Percentiles rank a stretch among this genome's conserved stretches.
Evolutionary conservation across 139 green algal species (phyloP).

Genomic region (Chlamydomonas applanata): DNA sequence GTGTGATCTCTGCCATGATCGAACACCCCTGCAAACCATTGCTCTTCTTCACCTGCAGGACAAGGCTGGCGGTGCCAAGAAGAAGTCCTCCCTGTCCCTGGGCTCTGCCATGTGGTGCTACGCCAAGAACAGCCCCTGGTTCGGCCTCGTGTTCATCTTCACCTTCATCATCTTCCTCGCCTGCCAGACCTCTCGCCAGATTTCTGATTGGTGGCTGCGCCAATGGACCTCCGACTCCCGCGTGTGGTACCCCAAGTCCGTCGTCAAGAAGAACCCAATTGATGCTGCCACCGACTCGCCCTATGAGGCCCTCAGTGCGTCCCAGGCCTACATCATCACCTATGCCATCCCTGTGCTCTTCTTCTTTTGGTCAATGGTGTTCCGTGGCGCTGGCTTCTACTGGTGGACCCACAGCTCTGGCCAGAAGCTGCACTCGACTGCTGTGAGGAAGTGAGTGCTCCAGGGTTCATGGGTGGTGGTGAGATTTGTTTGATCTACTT

Average conservation of each 20-base stretch:
- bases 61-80: conserved; percentile 20
- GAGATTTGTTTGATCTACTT: too few species aligned
- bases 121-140: conserved; percentile 23
- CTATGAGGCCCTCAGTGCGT: background rate
- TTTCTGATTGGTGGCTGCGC: conserved; percentile 30
- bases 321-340: conserved; percentile 37
- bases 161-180: conserved; percentile 54
- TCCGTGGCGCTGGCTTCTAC: conserved; percentile 50
- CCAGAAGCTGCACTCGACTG: conserved; percentile 28
- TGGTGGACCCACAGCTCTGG: conserved; percentile 36
- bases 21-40: too few species aligned
- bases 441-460: conserved; percentile 21
- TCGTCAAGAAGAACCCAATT: background rate
- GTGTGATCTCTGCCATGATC: too few species aligned
- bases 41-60: conserved; percentile 11
- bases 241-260: conserved; percentile 10
- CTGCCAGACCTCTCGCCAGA: conserved; percentile 51
- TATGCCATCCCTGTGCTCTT: conserved; percentile 43
- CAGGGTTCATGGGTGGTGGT: too few species aligned
- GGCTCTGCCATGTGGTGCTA: conserved; percentile 25
- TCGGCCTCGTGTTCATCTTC: conserved; percentile 23
- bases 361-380: conserved; percentile 53
- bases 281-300: conserved; percentile 11
- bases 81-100: conserved; percentile 23
- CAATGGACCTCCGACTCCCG: conserved; percentile 19